Base-by-base conservation (phyloP, 1,284 basidiomycete species). In the Ceratobasidium sp. region DNA sequence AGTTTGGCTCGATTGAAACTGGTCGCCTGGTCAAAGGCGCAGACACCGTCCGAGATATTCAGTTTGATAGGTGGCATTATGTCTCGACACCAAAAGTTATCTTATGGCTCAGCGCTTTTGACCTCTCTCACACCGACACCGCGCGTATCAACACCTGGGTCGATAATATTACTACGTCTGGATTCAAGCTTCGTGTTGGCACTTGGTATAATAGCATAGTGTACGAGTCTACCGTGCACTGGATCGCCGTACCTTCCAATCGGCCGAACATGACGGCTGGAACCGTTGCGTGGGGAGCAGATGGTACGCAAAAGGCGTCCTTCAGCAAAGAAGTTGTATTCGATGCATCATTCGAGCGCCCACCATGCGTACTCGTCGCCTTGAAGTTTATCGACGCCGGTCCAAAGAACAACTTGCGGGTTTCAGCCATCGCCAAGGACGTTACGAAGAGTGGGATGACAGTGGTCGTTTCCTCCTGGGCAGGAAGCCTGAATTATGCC, bases 201-300 rank as follows among this genome's bases (percentile, higher is more conserved):
- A 55, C 45, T 10, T 64, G 68, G 47, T 7, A 31, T 20, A 68
- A 72, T 55, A 52, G 53, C 7, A 56, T 5, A 22, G 31, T 72
- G 17, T 58, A 47, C 20, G 13, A 31, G 3, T 53, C 58, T 10
- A 50, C 42, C 6, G 60, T 54, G 29, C 20, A 17, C 17, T 72
- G 71, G 71, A 65, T 72, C 38, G 71, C 71, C 4, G 40, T 57
- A 25, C 71, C 71, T n/a, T n/a, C n/a, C n/a, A n/a, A n/a, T n/a
- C n/a, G n/a, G n/a, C n/a, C n/a, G n/a, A n/a, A n/a, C n/a, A n/a
- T n/a, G n/a, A n/a, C n/a, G n/a, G n/a, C n/a, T n/a, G n/a, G n/a
- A n/a, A n/a, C n/a, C n/a, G n/a, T n/a, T n/a, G n/a, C n/a, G n/a
- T n/a, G n/a, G n/a, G n/a, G n/a, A n/a, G n/a, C n/a, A n/a, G n/a